Conservation (phyloP, 2,329 filamentous ascomycete genomes). For the Lasiodiplodia hormozganensis region DNA sequence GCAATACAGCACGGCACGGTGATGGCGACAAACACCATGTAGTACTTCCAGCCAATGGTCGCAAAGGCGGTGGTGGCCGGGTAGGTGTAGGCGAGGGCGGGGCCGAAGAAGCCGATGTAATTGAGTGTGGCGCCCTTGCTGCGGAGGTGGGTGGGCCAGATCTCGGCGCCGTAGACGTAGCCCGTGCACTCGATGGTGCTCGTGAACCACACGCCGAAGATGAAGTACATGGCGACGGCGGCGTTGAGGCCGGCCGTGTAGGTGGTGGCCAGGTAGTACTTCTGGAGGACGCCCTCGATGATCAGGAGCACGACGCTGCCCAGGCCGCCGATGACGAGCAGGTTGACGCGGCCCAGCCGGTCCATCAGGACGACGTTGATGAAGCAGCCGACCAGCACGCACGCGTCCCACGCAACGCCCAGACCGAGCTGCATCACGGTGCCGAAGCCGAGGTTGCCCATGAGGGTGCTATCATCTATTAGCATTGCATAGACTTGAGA, state of each 20-base stretch:
- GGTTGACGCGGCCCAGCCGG: constrained; percentile 38
- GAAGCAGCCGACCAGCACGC: constrained; percentile 37
- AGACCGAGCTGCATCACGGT: constrained; percentile 39
- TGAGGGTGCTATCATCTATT: constrained; percentile 34
- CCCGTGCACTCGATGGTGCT: constrained; percentile 38
- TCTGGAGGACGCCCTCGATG: constrained; percentile 35
- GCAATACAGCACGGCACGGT: constrained; percentile 36
- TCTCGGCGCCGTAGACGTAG: constrained; percentile 45
- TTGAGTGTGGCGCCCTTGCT: constrained; percentile 34
- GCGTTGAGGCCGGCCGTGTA: constrained; percentile 36
- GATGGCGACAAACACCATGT: constrained; percentile 39
- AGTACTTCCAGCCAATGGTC: constrained; percentile 43
- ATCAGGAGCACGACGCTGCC: constrained; percentile 34
- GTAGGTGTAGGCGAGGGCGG: constrained; percentile 34
- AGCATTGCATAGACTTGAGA: too few species aligned
- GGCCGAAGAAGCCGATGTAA: constrained; percentile 38
- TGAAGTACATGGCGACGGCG: constrained; percentile 31
- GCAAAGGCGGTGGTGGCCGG: constrained; percentile 33
- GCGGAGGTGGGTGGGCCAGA: constrained; percentile 45
- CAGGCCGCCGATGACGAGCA: constrained; percentile 36
- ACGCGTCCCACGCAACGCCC: constrained; percentile 39
- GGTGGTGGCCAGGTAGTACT: constrained; percentile 35
- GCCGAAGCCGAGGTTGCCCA: constrained; percentile 41
- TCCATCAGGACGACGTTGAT: constrained; percentile 40
- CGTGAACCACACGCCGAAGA: constrained; percentile 35